Base-by-base conservation (phyloP, 1,284 basidiomycete species). In the Cutaneotrichosporon daszewskae region DNA sequence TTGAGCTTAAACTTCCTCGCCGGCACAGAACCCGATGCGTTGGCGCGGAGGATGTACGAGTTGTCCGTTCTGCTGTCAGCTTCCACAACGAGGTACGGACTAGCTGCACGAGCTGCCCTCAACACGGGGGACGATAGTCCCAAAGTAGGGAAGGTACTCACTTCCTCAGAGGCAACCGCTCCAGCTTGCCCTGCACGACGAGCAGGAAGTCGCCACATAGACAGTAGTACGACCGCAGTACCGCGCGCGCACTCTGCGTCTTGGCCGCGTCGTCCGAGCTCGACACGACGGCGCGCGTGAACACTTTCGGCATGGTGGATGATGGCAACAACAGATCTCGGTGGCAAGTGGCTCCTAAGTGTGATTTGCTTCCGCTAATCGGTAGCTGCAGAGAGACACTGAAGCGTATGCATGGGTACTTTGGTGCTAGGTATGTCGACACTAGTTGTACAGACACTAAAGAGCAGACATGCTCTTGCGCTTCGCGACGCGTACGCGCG, bases 301-400 rank as follows among this genome's bases (percentile, higher is more conserved):
- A 55, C 25, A 71, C 62, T 53, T 71, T 70, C n/a, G 69, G 71
- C 71, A 72, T 72, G 32, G 31, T n/a, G 86, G n/a, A n/a, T n/a
- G n/a, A n/a, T n/a, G n/a, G n/a, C n/a, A n/a, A n/a, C n/a, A n/a
- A n/a, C n/a, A n/a, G n/a, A n/a, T n/a, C n/a, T n/a, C n/a, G n/a
- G n/a, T n/a, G n/a, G n/a, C n/a, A n/a, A n/a, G n/a, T n/a, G n/a
- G n/a, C n/a, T n/a, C n/a, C n/a, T n/a, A n/a, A n/a, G n/a, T n/a
- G n/a, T n/a, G n/a, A n/a, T n/a, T n/a, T n/a, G n/a, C n/a, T n/a
- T n/a, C n/a, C n/a, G n/a, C n/a, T n/a, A n/a, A n/a, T n/a, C n/a
- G n/a, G n/a, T n/a, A n/a, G n/a, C n/a, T n/a, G n/a, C n/a, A n/a
- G n/a, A n/a, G n/a, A n/a, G n/a, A n/a, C n/a, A n/a, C n/a, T n/a